phyloP scores from a whole-genome alignment of 805 yeast species.

The Teunomyces tritomae region DNA sequence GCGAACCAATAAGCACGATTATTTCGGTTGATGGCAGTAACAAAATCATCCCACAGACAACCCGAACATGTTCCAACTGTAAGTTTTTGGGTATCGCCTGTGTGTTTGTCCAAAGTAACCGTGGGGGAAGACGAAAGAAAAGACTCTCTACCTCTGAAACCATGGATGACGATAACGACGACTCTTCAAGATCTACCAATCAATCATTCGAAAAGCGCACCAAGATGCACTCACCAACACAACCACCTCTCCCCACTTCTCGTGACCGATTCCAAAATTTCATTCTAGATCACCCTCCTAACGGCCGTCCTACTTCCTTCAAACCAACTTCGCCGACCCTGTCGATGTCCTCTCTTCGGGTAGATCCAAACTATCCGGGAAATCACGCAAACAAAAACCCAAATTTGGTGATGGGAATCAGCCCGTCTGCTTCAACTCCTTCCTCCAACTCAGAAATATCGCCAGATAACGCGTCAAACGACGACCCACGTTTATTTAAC shows the following conservation, averaged over 20 bases:
- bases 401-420: background rate
- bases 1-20: slow-evolving; percentile 38
- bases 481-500: background rate
- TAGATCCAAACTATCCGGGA: background rate
- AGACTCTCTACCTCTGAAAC: slow-evolving; percentile 1
- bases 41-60: slow-evolving; percentile 6
- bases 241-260: background rate
- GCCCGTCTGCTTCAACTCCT: background rate
- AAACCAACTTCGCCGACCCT: background rate
- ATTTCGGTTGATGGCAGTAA: slow-evolving; percentile 17
- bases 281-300: background rate
- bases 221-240: background rate
- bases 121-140: slow-evolving; percentile 56
- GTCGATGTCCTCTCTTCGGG: background rate
- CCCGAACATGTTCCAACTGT: slow-evolving; percentile 48
- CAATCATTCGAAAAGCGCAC: background rate
- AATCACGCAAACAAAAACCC: background rate
- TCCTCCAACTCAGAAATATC: background rate
- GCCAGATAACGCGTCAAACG: background rate
- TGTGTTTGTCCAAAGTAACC: slow-evolving; percentile 52
- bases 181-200: background rate
- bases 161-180: background rate
- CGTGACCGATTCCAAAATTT: slow-evolving; percentile 1
- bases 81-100: slow-evolving; percentile 44
- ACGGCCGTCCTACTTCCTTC: background rate